phyloP scores from a whole-genome alignment of 2,329 filamentous ascomycete species.

The Curvularia spicifera region DNA sequence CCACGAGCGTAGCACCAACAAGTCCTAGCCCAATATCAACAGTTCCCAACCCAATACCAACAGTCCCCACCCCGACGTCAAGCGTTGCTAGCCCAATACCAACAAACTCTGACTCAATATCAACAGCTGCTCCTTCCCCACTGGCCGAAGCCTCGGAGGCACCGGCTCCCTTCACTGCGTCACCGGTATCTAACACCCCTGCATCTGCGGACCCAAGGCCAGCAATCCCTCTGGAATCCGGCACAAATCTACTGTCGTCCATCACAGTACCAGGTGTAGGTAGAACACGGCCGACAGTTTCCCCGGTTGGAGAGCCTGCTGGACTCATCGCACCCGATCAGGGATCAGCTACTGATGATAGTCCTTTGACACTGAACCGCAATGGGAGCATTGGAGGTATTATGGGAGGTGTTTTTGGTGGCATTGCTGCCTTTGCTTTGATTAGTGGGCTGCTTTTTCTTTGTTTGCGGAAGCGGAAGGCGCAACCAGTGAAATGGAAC shows the following conservation, averaged over 20 bases:
- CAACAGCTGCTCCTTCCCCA: conserved; percentile 35
- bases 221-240: conserved; percentile 18
- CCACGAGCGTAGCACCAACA: neutral
- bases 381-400: conserved; percentile 41
- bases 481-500: conserved; percentile 25
- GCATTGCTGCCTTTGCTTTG: conserved; percentile 41
- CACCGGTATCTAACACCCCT: conserved; percentile 22
- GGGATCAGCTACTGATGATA: conserved; percentile 17
- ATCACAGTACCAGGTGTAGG: conserved; percentile 20
- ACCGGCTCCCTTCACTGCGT: conserved; percentile 16
- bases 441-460: conserved; percentile 44
- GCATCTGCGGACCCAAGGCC: conserved; percentile 24
- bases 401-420: conserved; percentile 45
- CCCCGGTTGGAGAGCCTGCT: conserved; percentile 34
- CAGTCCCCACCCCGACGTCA: conserved; percentile 36
- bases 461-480: conserved; percentile 42
- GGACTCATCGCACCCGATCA: conserved; percentile 40
- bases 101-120: conserved; percentile 38
- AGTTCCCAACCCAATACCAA: conserved; percentile 25
- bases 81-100: conserved; percentile 18
- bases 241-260: conserved; percentile 16
- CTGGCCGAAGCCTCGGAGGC: conserved; percentile 13
- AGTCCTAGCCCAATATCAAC: conserved; percentile 10
- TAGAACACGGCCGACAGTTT: conserved; percentile 25
- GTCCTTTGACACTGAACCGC: conserved; percentile 30